Conservation (phyloP, 208 protist genomes). For the Trypanosoma brucei region DNA sequence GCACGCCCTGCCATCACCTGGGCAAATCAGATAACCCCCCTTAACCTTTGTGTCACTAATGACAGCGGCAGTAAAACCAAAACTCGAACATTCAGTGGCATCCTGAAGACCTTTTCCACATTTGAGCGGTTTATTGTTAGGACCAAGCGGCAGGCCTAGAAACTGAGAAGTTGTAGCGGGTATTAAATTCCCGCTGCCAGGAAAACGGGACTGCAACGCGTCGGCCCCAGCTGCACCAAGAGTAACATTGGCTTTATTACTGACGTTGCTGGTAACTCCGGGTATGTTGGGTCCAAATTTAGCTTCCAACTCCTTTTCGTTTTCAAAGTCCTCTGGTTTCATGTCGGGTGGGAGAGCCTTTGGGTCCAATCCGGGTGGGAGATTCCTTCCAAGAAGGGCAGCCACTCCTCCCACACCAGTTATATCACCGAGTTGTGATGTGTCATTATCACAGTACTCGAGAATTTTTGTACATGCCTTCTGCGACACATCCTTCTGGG, state of each 20-base stretch:
- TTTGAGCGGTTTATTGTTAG: background rate
- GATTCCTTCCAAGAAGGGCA: background rate
- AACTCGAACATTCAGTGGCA: constrained; percentile 31
- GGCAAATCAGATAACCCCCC: background rate
- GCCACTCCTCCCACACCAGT: background rate
- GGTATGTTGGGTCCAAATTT: too few relatives aligned
- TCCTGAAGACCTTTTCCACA: constrained; percentile 9
- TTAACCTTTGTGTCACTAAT: background rate
- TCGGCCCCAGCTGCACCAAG: background rate
- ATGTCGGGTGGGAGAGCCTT: background rate
- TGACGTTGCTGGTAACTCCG: background rate
- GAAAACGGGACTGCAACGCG: too few relatives aligned
- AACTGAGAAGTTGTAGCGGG: background rate
- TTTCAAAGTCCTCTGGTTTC: too few relatives aligned
- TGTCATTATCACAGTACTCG: constrained; percentile 10
- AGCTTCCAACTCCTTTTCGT: too few relatives aligned
- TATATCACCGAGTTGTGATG: background rate
- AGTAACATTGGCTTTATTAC: background rate
- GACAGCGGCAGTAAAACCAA: background rate
- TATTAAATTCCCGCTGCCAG: too few relatives aligned
- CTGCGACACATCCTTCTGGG: background rate
- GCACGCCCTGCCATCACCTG: background rate
- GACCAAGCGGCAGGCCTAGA: background rate
- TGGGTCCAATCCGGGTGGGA: background rate
- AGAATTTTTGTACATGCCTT: constrained; percentile 4